Evolutionary conservation across 1,139 yeast genomes (phyloP).

Genomic region (Nakaseomyces nivariensis): DNA sequence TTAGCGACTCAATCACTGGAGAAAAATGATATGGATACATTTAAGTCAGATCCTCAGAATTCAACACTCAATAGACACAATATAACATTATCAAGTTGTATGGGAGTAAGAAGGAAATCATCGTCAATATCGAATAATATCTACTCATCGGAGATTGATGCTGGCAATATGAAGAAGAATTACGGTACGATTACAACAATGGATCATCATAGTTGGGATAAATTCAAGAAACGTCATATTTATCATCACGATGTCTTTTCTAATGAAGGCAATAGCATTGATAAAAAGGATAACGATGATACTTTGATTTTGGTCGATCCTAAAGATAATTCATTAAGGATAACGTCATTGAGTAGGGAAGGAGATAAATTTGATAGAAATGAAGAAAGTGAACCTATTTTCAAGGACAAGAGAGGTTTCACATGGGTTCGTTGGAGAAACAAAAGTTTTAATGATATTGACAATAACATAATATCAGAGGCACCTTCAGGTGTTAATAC

Average conservation of each 20-base stretch:
- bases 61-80: conserved; percentile 12
- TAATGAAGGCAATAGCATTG: not conserved
- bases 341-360: conserved; percentile 4
- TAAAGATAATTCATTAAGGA: conserved; percentile 6
- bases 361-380: not conserved
- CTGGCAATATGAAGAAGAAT: not conserved
- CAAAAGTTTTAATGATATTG: not conserved
- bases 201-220: conserved; percentile 1
- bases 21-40: conserved; percentile 5
- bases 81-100: conserved; percentile 26
- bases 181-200: conserved; percentile 7
- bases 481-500: not conserved
- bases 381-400: conserved; percentile 3
- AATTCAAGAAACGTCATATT: not conserved
- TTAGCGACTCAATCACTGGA: not conserved
- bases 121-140: conserved; percentile 28
- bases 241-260: not conserved
- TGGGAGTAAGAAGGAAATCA: conserved; percentile 22
- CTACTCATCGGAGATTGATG: conserved; percentile 13
- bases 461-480: not conserved
- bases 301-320: conserved; percentile 5
- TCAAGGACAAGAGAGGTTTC: conserved; percentile 2
- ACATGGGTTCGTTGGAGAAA: conserved; percentile 4
- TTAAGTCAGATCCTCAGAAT: conserved; percentile 3
- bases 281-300: conserved; percentile 1